Evolutionary conservation across 805 yeast species (phyloP), one percentile per base, ranked within the genome.

Genomic region (Brettanomyces bruxellensis): DNA sequence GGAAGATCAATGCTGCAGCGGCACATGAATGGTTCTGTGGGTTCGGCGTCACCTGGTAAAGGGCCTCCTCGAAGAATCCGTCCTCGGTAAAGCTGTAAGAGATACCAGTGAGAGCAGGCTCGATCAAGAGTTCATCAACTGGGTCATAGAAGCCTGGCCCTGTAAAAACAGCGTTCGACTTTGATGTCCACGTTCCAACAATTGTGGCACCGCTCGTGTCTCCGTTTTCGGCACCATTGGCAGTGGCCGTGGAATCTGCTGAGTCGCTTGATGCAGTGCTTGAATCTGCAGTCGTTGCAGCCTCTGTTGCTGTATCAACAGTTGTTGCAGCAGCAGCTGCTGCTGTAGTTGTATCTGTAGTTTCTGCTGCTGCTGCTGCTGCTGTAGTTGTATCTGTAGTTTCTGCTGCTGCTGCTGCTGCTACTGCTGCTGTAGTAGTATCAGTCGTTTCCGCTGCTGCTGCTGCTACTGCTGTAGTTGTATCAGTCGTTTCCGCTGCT

Each of bases 131-230:
- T 65, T 93, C 99, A 61, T 91, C 96, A 28, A 89, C 85, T 3
- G 99, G 99, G 64, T 93, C 98, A 62, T 79, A 93, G 61, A 93
- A 93, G 2, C 90, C 85, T 5, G 98, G 96, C 0, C 99, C 99
- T 1, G 99, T 93, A 69, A 91, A 83, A 6, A 93, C 99, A 11
- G 95, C 81, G 63, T 86, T 86, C 11, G 97, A 81, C 65, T 93
- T 93, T 14, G 97, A 83, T 1, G 90, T 66, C 99, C 99, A 93
- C 0, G 99, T 93, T 5, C 99, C 99, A 38, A 71, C 86, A 41
- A 87, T 45, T 2, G 61, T 46, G 40, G 43, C 53, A 5, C 47
- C 41, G 11, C 32, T 18, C 18, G 18, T 28, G 32, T 28, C 32
- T 28, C 11, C 32, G 32, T 28, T 18, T 11, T 32, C 35, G 11